A percentile compares a stretch with the other conserved stretches of the same genome.
Conservation (phyloP, 2,329 filamentous ascomycete genomes). For the Helotiales sp. region DNA sequence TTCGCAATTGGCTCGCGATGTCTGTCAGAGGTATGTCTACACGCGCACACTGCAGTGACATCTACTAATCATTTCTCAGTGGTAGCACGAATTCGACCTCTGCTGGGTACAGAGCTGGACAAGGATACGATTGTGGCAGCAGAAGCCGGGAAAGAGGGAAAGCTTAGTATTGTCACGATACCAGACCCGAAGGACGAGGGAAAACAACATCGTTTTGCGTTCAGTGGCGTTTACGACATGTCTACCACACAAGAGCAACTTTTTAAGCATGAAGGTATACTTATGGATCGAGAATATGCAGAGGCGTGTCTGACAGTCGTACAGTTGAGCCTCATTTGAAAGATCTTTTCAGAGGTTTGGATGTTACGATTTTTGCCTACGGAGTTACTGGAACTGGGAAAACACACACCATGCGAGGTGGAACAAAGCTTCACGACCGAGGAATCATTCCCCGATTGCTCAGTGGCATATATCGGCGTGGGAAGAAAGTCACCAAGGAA, state of each 20-base stretch:
- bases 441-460: slow-evolving; percentile 86
- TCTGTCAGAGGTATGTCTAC: slow-evolving; percentile 28
- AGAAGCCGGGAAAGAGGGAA: slow-evolving; percentile 60
- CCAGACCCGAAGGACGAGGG: slow-evolving; percentile 90
- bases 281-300: slow-evolving; percentile 10
- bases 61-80: slow-evolving; percentile 66
- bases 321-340: slow-evolving; percentile 87
- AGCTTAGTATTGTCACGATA: slow-evolving; percentile 74
- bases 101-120: slow-evolving; percentile 82
- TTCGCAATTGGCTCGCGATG: slow-evolving; percentile 20
- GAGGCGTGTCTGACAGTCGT: not conserved
- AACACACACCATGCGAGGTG: slow-evolving; percentile 94
- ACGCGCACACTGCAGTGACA: not conserved
- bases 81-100: slow-evolving; percentile 85
- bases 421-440: slow-evolving; percentile 79
- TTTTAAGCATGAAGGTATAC: slow-evolving; percentile 82
- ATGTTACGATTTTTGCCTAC: slow-evolving; percentile 89
- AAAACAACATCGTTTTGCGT: slow-evolving; percentile 91
- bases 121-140: slow-evolving; percentile 82
- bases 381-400: slow-evolving; percentile 93
- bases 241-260: slow-evolving; percentile 79
- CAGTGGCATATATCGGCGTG: slow-evolving; percentile 80
- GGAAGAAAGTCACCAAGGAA: slow-evolving; percentile 84
- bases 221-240: slow-evolving; percentile 89
- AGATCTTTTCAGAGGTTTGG: slow-evolving; percentile 84